Percentiles rank a stretch among this genome's conserved stretches.
Conservation (phyloP, 116 monocot genomes). For the Phalaenopsis hybrid region DNA sequence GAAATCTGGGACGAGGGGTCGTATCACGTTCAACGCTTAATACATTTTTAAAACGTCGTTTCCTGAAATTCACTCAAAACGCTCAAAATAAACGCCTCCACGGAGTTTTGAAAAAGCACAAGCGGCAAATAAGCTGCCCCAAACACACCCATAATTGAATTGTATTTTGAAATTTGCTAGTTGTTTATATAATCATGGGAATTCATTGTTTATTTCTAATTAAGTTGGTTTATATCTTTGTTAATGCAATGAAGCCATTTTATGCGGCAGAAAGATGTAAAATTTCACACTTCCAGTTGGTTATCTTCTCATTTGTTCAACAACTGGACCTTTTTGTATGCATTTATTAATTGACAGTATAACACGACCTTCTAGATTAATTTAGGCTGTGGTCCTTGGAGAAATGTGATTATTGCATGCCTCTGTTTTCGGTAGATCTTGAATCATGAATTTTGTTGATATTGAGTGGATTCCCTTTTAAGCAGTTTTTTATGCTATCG, state of each 20-base stretch:
- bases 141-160: not conserved
- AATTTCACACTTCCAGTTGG: not conserved
- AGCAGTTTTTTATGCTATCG: conserved; percentile 3
- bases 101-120: no score
- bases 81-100: no score
- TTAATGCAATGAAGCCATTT: not conserved
- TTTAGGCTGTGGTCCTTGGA: not conserved
- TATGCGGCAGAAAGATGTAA: not conserved
- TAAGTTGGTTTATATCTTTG: not conserved
- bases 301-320: not conserved
- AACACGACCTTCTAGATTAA: not conserved
- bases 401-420: not conserved
- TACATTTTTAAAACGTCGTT: no score
- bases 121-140: no score
- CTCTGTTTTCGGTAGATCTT: not conserved
- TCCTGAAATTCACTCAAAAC: no score
- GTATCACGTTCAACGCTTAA: no score
- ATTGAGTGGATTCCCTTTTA: not conserved
- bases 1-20: no score
- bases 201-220: not conserved
- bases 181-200: not conserved
- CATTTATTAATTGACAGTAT: not conserved
- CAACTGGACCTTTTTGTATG: not conserved
- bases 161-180: not conserved
- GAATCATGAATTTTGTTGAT: not conserved